Conservation (phyloP, 129 eudicot species). For the Escallonia rubra region DNA sequence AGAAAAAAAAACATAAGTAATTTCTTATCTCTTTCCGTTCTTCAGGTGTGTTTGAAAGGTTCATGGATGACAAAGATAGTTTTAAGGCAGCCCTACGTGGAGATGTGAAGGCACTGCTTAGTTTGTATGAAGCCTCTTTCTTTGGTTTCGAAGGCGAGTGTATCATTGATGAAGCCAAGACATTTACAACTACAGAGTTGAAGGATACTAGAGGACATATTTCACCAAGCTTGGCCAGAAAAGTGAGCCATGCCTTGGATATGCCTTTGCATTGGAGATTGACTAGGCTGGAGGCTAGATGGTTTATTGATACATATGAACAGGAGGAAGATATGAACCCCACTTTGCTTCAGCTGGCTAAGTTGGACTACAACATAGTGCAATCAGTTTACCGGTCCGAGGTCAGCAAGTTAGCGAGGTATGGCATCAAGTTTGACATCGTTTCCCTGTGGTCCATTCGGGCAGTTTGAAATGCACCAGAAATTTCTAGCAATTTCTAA, state of each 20-base stretch:
- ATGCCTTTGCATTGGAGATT: constrained; percentile 4
- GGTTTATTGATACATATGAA: constrained; percentile 4
- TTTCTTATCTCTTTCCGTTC: too few relatives aligned
- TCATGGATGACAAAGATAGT: background rate
- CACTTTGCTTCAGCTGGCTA: constrained; percentile 1
- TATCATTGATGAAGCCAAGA: background rate
- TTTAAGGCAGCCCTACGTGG: constrained; percentile 1
- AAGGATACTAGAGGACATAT: background rate
- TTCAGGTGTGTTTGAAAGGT: constrained; percentile 6
- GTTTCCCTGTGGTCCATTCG: background rate
- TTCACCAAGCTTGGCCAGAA: background rate
- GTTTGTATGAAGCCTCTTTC: constrained; percentile 14
- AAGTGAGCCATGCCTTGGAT: constrained; percentile 10
- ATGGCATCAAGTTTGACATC: background rate
- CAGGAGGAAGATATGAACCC: background rate
- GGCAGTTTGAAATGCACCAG: background rate
- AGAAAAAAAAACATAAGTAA: too few relatives aligned
- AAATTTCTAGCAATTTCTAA: background rate
- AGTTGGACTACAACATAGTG: constrained; percentile 9
- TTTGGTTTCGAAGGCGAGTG: background rate
- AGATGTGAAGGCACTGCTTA: constrained; percentile 8
- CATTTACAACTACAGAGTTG: constrained; percentile 1
- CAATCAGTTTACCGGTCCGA: background rate
- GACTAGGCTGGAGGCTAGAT: constrained; percentile 5
- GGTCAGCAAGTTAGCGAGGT: constrained; percentile 10